Evolutionary conservation across 140 eudicot genomes (phyloP).

Genomic region (Flaveria floridana): DNA sequence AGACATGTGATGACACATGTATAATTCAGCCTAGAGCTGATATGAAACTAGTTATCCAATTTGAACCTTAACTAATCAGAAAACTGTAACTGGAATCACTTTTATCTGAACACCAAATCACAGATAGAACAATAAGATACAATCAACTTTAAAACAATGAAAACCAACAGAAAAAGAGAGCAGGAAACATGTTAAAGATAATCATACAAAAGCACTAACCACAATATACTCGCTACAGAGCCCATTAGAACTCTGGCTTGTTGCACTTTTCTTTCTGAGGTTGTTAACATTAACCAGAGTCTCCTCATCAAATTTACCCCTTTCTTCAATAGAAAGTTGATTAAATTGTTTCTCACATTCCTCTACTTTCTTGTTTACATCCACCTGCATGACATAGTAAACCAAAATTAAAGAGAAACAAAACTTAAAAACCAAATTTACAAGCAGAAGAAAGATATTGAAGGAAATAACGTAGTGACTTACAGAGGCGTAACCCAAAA

Average conservation of each 20-base stretch:
- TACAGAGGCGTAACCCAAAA: constrained; percentile 11
- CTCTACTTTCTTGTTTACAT: constrained; percentile 46
- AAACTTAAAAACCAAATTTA: not conserved
- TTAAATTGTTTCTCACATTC: constrained; percentile 67
- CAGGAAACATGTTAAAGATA: not conserved
- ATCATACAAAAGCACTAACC: constrained; percentile 38
- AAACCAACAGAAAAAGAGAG: not conserved
- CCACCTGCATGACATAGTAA: constrained; percentile 41
- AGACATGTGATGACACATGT: too few species aligned
- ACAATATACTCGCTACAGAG: constrained; percentile 77
- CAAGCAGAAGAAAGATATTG: not conserved
- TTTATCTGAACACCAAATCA: too few species aligned
- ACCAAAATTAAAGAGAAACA: not conserved
- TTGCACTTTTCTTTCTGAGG: constrained; percentile 56
- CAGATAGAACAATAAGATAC: too few species aligned
- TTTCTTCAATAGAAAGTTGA: constrained; percentile 73
- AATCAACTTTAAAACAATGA: not conserved
- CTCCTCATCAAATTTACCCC: constrained; percentile 82
- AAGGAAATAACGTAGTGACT: not conserved
- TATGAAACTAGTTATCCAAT: too few species aligned
- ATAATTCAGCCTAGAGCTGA: too few species aligned
- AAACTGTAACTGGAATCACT: too few species aligned
- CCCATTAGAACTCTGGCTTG: constrained; percentile 48
- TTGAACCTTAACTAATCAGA: too few species aligned
- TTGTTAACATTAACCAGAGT: constrained; percentile 75